Percentiles rank a stretch among this genome's conserved stretches.
Evolutionary conservation across 805 yeast species (phyloP).

Genomic region (Lachancea nothofagi): DNA sequence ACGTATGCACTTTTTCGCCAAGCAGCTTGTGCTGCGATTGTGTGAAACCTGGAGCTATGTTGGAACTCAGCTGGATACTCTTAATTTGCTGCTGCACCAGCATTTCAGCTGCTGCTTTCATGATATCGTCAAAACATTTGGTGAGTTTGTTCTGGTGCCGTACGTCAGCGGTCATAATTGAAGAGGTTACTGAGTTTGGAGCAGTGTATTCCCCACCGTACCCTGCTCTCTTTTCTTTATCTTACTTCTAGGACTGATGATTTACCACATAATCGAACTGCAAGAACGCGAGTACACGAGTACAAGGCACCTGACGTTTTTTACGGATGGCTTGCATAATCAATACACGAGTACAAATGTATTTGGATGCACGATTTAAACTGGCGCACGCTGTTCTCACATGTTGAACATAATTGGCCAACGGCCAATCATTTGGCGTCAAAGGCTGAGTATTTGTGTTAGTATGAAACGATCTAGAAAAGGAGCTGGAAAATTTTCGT

Average conservation of each 20-base stretch:
- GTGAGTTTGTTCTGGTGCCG: constrained; percentile 25
- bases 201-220: background rate
- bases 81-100: constrained; percentile 33
- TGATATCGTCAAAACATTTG: constrained; percentile 31
- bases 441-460: background rate
- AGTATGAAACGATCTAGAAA: constrained; percentile 1
- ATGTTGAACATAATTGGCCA: too few species aligned
- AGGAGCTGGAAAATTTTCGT: constrained; percentile 1
- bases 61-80: constrained; percentile 28
- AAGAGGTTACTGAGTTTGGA: background rate
- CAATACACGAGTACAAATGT: background rate
- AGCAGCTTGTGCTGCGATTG: constrained; percentile 23
- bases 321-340: too few species aligned
- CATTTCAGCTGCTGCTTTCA: constrained; percentile 32
- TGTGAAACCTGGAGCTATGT: constrained; percentile 25
- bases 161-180: background rate
- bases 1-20: constrained; percentile 25
- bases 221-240: background rate
- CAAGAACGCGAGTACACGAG: too few species aligned
- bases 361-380: too few species aligned
- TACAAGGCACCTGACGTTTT: too few species aligned
- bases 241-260: background rate
- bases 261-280: background rate
- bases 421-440: constrained; percentile 3
- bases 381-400: too few species aligned